Conservation (phyloP, 1,139 yeast genomes). For the Yamadazyma siamensis region DNA sequence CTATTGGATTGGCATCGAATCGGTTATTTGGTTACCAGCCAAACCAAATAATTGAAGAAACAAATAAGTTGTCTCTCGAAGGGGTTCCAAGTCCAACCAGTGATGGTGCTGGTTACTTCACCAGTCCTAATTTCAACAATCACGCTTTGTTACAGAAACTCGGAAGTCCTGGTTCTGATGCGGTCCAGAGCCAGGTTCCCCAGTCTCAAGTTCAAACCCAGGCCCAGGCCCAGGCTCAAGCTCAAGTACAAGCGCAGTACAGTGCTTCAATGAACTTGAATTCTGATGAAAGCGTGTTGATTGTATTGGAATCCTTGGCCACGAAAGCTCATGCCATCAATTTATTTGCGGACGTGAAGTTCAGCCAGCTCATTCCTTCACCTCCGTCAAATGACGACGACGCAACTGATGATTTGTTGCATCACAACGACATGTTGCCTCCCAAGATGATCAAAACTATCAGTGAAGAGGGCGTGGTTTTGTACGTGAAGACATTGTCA, state of each 20-base stretch:
- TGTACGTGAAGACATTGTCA: slow-evolving; percentile 81
- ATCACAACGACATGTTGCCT: slow-evolving; percentile 48
- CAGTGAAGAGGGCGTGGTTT: slow-evolving; percentile 82
- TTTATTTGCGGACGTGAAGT: slow-evolving; percentile 88
- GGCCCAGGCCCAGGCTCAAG: too few relatives aligned
- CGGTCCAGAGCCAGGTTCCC: slow-evolving; percentile 6
- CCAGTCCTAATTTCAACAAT: slow-evolving; percentile 36
- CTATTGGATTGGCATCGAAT: slow-evolving; percentile 83
- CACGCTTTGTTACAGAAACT: slow-evolving; percentile 32
- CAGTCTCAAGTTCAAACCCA: too few relatives aligned
- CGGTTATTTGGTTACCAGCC: slow-evolving; percentile 63
- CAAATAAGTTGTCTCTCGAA: slow-evolving; percentile 6
- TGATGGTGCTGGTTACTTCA: slow-evolving; percentile 19
- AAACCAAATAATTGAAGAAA: slow-evolving; percentile 14
- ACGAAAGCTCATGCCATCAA: slow-evolving; percentile 89
- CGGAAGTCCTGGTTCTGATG: slow-evolving; percentile 13
- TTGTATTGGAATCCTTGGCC: slow-evolving; percentile 68
- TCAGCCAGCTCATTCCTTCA: slow-evolving; percentile 74
- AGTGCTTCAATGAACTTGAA: slow-evolving; percentile 9
- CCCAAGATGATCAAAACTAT: slow-evolving; percentile 57
- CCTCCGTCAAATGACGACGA: slow-evolving; percentile 57
- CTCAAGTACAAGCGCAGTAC: slow-evolving; percentile 3
- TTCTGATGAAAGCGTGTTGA: slow-evolving; percentile 38
- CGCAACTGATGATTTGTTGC: slow-evolving; percentile 37
- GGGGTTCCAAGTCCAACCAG: background rate